A percentile compares a stretch with the other conserved stretches of the same genome.
Evolutionary conservation across 257 asterid genomes (phyloP).

Genomic region (Ehretia macrophylla): DNA sequence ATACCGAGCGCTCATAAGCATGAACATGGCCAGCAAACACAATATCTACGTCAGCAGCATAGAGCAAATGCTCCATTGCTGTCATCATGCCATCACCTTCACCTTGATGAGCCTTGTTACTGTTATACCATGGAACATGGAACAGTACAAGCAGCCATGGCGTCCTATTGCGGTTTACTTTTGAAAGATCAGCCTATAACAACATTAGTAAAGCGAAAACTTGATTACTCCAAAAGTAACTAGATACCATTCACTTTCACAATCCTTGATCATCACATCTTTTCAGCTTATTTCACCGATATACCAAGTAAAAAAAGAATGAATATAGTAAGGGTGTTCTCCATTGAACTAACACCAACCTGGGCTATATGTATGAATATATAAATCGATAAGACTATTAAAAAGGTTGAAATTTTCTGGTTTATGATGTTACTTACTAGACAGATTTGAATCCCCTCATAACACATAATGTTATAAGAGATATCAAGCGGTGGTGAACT

Average conservation of each 20-base stretch:
- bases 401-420: too few species aligned
- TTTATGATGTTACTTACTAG: too few species aligned
- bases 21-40: slow-evolving; percentile 87
- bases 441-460: too few species aligned
- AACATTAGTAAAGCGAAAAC: background rate
- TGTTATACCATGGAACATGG: slow-evolving; percentile 97
- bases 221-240: background rate
- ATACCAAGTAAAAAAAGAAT: too few species aligned
- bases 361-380: too few species aligned
- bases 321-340: too few species aligned
- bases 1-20: slow-evolving; percentile 95
- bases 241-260: background rate
- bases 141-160: slow-evolving; percentile 77
- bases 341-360: too few species aligned
- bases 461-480: too few species aligned
- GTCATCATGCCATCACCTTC: slow-evolving; percentile 86
- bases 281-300: too few species aligned
- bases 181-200: slow-evolving; percentile 65
- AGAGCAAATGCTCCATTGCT: slow-evolving; percentile 70
- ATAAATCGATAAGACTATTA: too few species aligned
- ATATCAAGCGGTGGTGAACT: too few species aligned
- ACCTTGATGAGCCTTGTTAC: slow-evolving; percentile 81
- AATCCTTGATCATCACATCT: too few species aligned
- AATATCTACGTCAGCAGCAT: slow-evolving; percentile 68
- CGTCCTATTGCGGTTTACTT: slow-evolving; percentile 63